phyloP scores from a whole-genome alignment of 1,139 yeast species.

The Zygosaccharomyces pseudobailii region DNA sequence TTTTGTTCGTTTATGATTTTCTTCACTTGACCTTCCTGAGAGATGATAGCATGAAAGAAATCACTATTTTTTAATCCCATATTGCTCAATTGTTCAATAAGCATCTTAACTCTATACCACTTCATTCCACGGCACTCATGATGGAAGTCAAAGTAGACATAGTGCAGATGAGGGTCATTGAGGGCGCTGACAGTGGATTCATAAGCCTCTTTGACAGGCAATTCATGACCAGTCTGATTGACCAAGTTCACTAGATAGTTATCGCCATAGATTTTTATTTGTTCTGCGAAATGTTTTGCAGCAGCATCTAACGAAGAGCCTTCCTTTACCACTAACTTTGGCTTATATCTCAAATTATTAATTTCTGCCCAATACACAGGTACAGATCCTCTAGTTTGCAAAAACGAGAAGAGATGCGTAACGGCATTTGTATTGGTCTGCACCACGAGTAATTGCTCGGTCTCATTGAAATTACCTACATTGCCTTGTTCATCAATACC shows the following conservation, averaged over 20 bases:
- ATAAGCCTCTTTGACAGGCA: slow-evolving; percentile 81
- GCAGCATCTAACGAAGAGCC: slow-evolving; percentile 55
- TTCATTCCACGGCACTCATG: slow-evolving; percentile 94
- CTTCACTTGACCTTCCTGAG: slow-evolving; percentile 23
- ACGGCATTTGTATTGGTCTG: slow-evolving; percentile 34
- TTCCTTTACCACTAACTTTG: slow-evolving; percentile 67
- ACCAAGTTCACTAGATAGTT: slow-evolving; percentile 86
- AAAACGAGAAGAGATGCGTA: slow-evolving; percentile 53
- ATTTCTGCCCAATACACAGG: slow-evolving; percentile 98
- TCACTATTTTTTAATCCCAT: slow-evolving; percentile 63
- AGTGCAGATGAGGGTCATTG: slow-evolving; percentile 51
- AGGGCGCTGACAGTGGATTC: slow-evolving; percentile 69
- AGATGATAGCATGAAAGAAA: slow-evolving; percentile 50
- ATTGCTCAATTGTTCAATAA: slow-evolving; percentile 60
- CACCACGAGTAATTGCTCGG: slow-evolving; percentile 76
- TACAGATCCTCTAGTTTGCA: slow-evolving; percentile 94
- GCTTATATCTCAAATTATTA: slow-evolving; percentile 82
- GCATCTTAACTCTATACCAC: slow-evolving; percentile 81
- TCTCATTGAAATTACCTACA: slow-evolving; percentile 94
- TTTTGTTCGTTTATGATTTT: slow-evolving; percentile 44
- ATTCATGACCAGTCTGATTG: slow-evolving; percentile 86
- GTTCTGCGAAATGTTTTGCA: slow-evolving; percentile 68
- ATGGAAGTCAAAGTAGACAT: slow-evolving; percentile 93
- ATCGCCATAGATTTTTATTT: slow-evolving; percentile 66
- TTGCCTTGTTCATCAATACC: slow-evolving; percentile 81